Evolutionary conservation across 2,329 filamentous ascomycete species (phyloP), one percentile per base, ranked within the genome.

Genomic region (Ceratocystis variospora): DNA sequence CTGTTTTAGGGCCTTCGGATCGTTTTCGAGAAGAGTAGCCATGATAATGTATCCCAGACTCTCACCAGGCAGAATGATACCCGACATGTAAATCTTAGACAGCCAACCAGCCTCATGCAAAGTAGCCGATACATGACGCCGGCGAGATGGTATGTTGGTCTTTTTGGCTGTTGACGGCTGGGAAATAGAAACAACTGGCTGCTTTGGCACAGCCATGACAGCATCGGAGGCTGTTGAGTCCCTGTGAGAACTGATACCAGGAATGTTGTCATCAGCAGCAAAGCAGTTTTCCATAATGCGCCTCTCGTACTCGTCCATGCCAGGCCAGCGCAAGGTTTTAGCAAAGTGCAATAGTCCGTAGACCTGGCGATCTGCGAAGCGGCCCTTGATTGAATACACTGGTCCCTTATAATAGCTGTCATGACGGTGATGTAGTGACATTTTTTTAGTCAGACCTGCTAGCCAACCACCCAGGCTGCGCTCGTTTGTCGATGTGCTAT

Each of bases 11-110:
- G 84, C 85, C 25, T 79, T 76, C n/a, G 77, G 76, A 69, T 88
- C 85, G 67, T 83, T 85, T 71, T 88, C 86, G 5, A 88, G 73
- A 62, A 88, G 74, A 2, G 85, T 83, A 1, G 84, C 81, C 79
- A 88, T 88, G 59, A 88, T 76, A 67, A 86, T 81, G 71, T 87
- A 85, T 63, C 80, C 79, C 33, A 87, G 71, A 1, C 79, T 79
- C 69, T 88, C 85, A 2, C 85, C 85, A 0, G 85, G 86, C 7
- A 88, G 75, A 71, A 87, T 79, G 57, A 88, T 73, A 0, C 85
- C 85, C 44, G 84, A 87, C 6, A 87, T 76, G 70, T 87, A 88
- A 28, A 83, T 86, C 72, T 85, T 85, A 4, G 85, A 87, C 19
- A 88, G 77, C 86, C 85, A 88, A 1, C 86, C 85, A 0, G 81